Base-by-base conservation (phyloP, 176 grass and related monocot genomes). In the Lolium rigidum region DNA sequence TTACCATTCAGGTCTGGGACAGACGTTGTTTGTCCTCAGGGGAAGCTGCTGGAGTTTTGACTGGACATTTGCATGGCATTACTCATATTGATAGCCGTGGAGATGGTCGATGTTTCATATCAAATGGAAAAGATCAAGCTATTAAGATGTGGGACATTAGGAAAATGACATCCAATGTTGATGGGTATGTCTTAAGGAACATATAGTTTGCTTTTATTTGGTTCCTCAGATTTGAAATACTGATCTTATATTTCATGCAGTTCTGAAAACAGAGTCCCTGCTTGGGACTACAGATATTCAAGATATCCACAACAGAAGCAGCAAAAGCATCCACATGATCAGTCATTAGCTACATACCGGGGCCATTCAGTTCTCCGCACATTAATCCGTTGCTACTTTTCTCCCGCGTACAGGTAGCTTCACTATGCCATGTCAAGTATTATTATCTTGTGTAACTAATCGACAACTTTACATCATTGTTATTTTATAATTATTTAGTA, bases 91-190 rank as follows among this genome's bases (percentile, higher is more conserved):
- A 97, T 80, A 97, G 95, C 67, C 95, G 84, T 79, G 90, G 92
- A 78, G 95, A 97, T 92, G 90, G 95, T 51, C 84, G 90, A n/a
- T 93, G 91, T 91, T 94, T 97, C 55, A 97, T 97, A 83, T 97
- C 95, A 47, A 97, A 97, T 88, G 90, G 92, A 82, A 97, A 97
- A 88, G 95, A 97, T 63, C 95, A 94, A 78, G 72, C 90, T 62
- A 88, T 93, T 68, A 97, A 97, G 81, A 52, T 97, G 71, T 97
- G 95, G 95, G 92, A 94, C 81, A 88, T 97, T 74, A 81, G 92
- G 73, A 97, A 97, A 88, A 97, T 97, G 95, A 74, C 80, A 16
- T 94, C 92, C 2, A 92, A 61, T 89, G 57, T 39, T 78, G 78
- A 92, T 77, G 77, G 88, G 90, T 91, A 77, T 50, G 49, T 50